Evolutionary conservation across 108 stramenopile species (phyloP).

Genomic region (Conticribra weissflogii): DNA sequence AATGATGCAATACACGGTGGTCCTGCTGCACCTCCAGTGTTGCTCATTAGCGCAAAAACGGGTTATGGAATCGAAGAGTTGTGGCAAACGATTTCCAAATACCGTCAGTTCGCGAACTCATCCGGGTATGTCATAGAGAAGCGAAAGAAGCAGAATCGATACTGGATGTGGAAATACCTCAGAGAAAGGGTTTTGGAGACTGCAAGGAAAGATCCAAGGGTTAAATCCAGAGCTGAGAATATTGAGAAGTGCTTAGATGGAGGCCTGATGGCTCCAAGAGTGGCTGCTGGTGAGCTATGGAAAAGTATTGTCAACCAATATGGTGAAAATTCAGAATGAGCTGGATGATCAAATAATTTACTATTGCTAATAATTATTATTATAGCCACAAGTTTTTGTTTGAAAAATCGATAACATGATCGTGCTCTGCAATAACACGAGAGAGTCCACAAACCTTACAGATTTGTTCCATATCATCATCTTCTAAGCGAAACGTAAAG

Average conservation of each 20-base stretch:
- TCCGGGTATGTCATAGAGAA: slow-evolving; percentile 57
- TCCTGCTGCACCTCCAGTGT: slow-evolving; percentile 56
- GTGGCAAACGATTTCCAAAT: slow-evolving; percentile 58
- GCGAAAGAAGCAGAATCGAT: slow-evolving; percentile 58
- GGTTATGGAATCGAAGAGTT: slow-evolving; percentile 59
- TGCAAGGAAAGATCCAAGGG: slow-evolving; percentile 31
- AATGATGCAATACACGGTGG: slow-evolving; percentile 14
- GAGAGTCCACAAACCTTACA: slow-evolving; percentile 34
- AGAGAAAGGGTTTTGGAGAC: slow-evolving; percentile 31
- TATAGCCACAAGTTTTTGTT: slow-evolving; percentile 43
- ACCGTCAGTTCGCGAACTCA: slow-evolving; percentile 35
- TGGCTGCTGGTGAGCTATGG: slow-evolving; percentile 60
- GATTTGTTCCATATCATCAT: slow-evolving; percentile 65
- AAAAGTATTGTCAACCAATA: slow-evolving; percentile 14
- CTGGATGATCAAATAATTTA: too few species aligned
- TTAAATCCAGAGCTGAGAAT: slow-evolving; percentile 32
- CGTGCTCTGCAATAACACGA: not conserved
- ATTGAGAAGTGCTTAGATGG: slow-evolving; percentile 51
- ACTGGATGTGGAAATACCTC: slow-evolving; percentile 83
- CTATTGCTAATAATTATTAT: too few species aligned
- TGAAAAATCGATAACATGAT: slow-evolving; percentile 35
- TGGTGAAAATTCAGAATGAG: not conserved
- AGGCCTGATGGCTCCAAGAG: slow-evolving; percentile 61
- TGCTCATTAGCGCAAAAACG: slow-evolving; percentile 69
- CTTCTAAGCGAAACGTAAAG: slow-evolving; percentile 72